Evolutionary conservation across 257 asterid species (phyloP).

Genomic region (Nicotiana benthamiana): DNA sequence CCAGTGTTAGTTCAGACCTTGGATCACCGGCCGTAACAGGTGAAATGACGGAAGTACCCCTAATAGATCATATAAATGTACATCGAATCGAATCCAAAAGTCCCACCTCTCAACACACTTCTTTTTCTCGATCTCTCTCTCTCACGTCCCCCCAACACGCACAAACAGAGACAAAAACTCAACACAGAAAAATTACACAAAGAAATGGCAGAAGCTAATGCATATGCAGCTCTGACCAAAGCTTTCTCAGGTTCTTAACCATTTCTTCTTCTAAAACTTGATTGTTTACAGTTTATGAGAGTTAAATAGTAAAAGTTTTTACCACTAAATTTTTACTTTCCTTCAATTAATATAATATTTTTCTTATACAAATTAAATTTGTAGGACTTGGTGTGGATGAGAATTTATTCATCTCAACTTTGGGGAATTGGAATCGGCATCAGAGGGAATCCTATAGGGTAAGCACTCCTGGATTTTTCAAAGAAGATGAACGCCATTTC

Average conservation of each 20-base stretch:
- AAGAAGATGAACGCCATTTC: constrained; percentile 68
- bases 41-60: neutral
- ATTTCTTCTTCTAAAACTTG: neutral
- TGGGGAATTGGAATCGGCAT: constrained; percentile 63
- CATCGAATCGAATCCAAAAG: neutral
- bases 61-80: neutral
- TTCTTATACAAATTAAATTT: neutral
- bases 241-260: constrained; percentile 55
- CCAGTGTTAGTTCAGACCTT: neutral
- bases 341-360: too few relatives aligned
- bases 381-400: constrained; percentile 82
- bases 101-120: neutral
- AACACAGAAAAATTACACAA: neutral
- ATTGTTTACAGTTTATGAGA: neutral
- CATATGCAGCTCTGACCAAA: constrained; percentile 44
- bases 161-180: neutral
- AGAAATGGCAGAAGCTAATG: constrained; percentile 51
- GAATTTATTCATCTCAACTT: constrained; percentile 43
- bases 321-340: too few relatives aligned
- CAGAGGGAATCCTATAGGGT: constrained; percentile 55
- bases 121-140: neutral
- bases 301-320: neutral
- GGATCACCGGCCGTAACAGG: neutral
- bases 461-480: constrained; percentile 45
- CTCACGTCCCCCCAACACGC: too few relatives aligned